Base-by-base conservation (phyloP, 2,329 filamentous ascomycete genomes). In the Exserohilum turcica region DNA sequence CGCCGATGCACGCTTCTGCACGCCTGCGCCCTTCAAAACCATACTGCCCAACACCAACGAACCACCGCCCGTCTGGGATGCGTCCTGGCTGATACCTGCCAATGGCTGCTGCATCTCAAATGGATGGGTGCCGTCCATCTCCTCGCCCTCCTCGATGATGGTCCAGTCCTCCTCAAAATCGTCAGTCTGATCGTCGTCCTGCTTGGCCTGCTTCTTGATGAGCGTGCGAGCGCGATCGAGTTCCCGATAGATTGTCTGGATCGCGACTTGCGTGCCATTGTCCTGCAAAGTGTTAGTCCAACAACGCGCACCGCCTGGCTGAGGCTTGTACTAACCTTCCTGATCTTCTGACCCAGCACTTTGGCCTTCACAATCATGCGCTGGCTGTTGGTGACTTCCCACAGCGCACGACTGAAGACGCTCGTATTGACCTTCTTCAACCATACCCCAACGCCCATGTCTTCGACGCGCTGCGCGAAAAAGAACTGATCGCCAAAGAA, bases 401-500 rank as follows among this genome's bases (percentile, higher is more conserved):
- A 97, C 6, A 99, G 77, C 0, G 93, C 92, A 52, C 90, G 83
- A 13, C 91, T 89, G 64, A 99, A 93, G 32, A 88, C 84, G 60
- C 85, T 89, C n/a, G 90, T 88, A 18, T 94, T 95, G 79, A 96
- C 86, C 74, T 91, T 94, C 79, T 89, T 92, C 65, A 99, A 81
- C 68, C 88, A 91, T 16, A 96, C 87, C 0, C 94, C 94, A 2
- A 97, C 94, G 0, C 94, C 93, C 5, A 99, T 80, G 67, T 97
- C 93, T 73, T 97, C 92, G 1, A 97, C 89, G 3, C 94, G 84
- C 27, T 82, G 85, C 6, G 92, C 94, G 66, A 96, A 97, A 80
- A 99, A 99, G 80, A 89, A 97, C 71, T 99, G 94, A 66, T 99
- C 94, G 5, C 94, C 94, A 70, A 99, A 99, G 79, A 97, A 99